Evolutionary conservation across 805 yeast genomes (phyloP).

Genomic region (Zygoascus biomembranicola): DNA sequence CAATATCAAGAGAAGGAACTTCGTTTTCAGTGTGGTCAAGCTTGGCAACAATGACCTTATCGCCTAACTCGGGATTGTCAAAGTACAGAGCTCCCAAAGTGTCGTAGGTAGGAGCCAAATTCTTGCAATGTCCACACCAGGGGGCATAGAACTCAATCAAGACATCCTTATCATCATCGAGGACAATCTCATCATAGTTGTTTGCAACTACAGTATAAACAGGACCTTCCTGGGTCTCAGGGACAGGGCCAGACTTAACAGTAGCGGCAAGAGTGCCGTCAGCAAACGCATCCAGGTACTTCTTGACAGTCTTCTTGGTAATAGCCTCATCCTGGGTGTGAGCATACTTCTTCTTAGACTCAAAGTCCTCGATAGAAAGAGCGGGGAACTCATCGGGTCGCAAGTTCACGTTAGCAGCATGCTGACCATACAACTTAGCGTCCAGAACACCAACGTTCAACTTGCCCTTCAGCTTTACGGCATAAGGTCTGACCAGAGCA

Average conservation of each 20-base stretch:
- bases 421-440: conserved; percentile 71
- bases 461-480: conserved; percentile 69
- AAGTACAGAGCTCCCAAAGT: conserved; percentile 69
- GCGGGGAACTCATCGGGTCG: conserved; percentile 73
- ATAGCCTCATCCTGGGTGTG: conserved; percentile 50
- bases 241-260: conserved; percentile 79
- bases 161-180: conserved; percentile 58
- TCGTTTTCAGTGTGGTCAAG: conserved; percentile 88
- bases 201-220: conserved; percentile 75
- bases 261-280: conserved; percentile 62
- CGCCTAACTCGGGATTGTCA: conserved; percentile 39
- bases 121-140: conserved; percentile 97
- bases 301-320: conserved; percentile 44
- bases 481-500: conserved; percentile 49
- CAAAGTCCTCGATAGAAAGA: conserved; percentile 74
- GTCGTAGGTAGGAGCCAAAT: conserved; percentile 74
- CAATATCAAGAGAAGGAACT: conserved; percentile 60
- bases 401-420: conserved; percentile 79
- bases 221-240: conserved; percentile 65
- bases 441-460: conserved; percentile 85
- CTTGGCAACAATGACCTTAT: conserved; percentile 68
- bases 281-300: conserved; percentile 55
- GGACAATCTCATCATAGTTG: conserved; percentile 64
- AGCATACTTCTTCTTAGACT: conserved; percentile 67
- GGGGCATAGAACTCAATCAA: conserved; percentile 91